Conservation (phyloP, 768 basidiomycete genomes). For the Lentinula boryana region DNA sequence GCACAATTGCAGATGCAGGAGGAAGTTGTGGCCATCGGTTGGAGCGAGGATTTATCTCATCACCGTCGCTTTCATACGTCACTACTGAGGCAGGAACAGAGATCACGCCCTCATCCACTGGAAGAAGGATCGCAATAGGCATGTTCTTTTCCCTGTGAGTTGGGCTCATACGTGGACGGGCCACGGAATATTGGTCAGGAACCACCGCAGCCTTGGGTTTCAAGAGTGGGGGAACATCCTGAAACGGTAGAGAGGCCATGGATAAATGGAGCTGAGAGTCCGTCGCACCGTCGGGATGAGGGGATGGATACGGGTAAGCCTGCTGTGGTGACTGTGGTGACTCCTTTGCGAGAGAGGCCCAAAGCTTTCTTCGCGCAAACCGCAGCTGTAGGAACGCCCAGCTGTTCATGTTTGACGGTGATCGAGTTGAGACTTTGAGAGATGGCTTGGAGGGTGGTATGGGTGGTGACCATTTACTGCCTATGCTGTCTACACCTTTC, state of each 20-base stretch:
- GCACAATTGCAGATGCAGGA: background rate
- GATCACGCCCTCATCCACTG: background rate
- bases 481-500: slow-evolving; percentile 10
- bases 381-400: background rate
- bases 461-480: background rate
- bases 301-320: background rate
- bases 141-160: background rate
- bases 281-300: background rate
- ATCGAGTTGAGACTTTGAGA: background rate
- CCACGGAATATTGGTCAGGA: background rate
- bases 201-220: background rate
- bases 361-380: background rate
- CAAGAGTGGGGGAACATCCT: background rate
- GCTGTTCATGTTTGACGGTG: background rate
- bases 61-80: background rate
- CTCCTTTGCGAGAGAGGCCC: background rate
- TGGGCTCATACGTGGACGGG: background rate
- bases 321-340: background rate
- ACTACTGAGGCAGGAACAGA: background rate
- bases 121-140: background rate
- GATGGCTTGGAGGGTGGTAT: background rate
- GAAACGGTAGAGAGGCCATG: background rate
- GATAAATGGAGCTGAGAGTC: background rate
- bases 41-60: background rate
- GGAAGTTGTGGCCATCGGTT: background rate